These are phyloP conservation scores for Acanthamoeba lugdunensis DNA, from an alignment of 208 protist genomes.

Conservation along the genomic window DNA sequence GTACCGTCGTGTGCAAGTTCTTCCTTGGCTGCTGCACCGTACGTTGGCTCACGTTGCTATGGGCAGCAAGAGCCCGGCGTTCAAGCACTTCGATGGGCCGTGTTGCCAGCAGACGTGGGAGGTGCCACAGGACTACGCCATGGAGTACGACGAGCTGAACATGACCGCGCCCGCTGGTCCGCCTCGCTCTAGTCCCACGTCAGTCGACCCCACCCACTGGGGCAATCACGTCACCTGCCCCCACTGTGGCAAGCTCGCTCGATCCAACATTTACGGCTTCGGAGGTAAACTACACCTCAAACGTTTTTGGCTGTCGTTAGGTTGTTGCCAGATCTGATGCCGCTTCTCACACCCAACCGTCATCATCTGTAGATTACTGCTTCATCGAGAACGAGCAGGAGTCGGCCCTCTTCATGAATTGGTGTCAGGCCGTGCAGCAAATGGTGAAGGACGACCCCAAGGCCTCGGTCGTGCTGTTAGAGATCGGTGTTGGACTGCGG, in stretches of 20 bases:
- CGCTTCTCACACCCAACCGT: too few relatives aligned
- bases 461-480: neutral
- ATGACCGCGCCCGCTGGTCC: constrained; percentile 12
- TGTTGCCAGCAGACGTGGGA: constrained; percentile 1
- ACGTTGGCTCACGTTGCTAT: neutral
- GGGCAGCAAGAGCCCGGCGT: neutral
- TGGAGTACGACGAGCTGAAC: constrained; percentile 21
- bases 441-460: constrained; percentile 18
- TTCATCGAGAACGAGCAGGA: constrained; percentile 50
- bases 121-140: constrained; percentile 6
- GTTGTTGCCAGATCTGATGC: too few relatives aligned
- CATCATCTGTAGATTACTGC: constrained; percentile 15
- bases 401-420: constrained; percentile 33
- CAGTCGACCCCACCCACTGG: constrained; percentile 23
- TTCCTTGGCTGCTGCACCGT: too few relatives aligned
- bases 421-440: constrained; percentile 27
- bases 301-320: too few relatives aligned
- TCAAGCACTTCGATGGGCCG: constrained; percentile 54
- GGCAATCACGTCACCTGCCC: constrained; percentile 24
- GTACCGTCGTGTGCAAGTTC: too few relatives aligned
- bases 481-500: constrained; percentile 23
- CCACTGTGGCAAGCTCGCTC: constrained; percentile 30
- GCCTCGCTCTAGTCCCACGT: neutral
- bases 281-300: neutral
- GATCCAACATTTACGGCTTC: constrained; percentile 4